Evolutionary conservation across 805 yeast genomes (phyloP), one percentile per base, ranked within the genome.

Genomic region (Brettanomyces sp.): DNA sequence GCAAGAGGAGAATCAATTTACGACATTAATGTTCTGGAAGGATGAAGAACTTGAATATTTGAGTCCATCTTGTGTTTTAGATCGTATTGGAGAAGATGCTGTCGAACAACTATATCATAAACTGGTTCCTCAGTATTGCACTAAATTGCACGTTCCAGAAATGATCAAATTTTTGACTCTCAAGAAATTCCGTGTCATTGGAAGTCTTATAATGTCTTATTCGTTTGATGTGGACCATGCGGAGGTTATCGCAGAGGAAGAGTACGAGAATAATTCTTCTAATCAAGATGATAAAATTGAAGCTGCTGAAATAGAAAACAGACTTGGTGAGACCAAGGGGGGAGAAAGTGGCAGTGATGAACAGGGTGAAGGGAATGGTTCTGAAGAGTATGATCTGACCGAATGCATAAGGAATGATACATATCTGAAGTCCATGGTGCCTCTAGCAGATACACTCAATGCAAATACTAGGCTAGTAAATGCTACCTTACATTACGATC

Each of bases 371-470:
- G 56, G 57, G 2, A 56, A 52, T 6, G 57, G 52, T 2, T 45
- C 48, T 5, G 54, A 46, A 14, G 50, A 44, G 5, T 45, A 44
- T 5, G 53, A 51, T n/a, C 57, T 51, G 3, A 51, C 51, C 8
- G 53, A 49, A 66, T 43, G 56, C 53, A 44, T 59, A 14, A 47
- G 46, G 32, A 39, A 41, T 13, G 64, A 61, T 36, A 14, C 70
- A 3, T 76, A 69, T 48, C 66, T 73, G 52, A 90, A 90, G 60
- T 82, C 95, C 0, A 83, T 93, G 95, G 88, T 90, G 3, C 96
- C 98, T 0, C 67, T 89, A 41, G 98, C 98, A 0, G 99, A 91
- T 59, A 80, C 87, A 23, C 66, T 93, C 49, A 91, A 93, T 58
- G 87, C 96, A 1, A 91, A 90, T 57, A 84, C 95, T 1, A 72